Percentiles rank a stretch among this genome's conserved stretches.
These are phyloP conservation scores for Chlorella sp. DNA, from an alignment of 139 green algal species.

Conservation along the genomic window DNA sequence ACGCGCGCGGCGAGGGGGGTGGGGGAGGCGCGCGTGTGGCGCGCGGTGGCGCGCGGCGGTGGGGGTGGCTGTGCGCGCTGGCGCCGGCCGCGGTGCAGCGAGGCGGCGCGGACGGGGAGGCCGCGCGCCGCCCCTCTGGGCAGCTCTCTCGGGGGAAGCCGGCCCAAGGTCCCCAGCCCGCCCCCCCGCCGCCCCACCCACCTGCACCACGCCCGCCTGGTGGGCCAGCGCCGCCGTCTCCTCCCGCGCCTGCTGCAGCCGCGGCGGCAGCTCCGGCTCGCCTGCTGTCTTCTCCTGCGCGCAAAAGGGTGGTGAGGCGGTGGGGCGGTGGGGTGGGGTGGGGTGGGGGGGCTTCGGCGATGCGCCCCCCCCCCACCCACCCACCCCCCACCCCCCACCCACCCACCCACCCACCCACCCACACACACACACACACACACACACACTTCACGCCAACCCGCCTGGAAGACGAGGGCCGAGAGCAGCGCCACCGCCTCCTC, in stretches of 20 bases:
- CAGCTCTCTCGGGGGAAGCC: neutral
- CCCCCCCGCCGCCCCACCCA: constrained; percentile 21
- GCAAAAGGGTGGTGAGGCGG: neutral
- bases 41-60: too few relatives aligned
- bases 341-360: too few relatives aligned
- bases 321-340: neutral
- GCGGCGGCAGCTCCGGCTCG: constrained; percentile 57
- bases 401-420: too few relatives aligned
- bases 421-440: too few relatives aligned
- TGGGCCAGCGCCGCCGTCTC: constrained; percentile 51
- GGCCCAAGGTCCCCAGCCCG: neutral
- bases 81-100: too few relatives aligned
- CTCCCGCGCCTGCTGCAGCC: constrained; percentile 58
- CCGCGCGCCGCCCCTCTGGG: too few relatives aligned
- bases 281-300: constrained; percentile 87
- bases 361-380: too few relatives aligned
- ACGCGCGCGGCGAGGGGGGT: too few relatives aligned
- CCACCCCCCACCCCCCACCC: too few relatives aligned
- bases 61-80: too few relatives aligned
- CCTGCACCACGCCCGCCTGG: constrained; percentile 67
- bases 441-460: neutral
- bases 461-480: constrained; percentile 93
- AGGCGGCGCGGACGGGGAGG: too few relatives aligned
- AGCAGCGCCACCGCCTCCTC: constrained; percentile 93
- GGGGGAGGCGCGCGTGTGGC: too few relatives aligned